Percentiles rank a stretch among this genome's conserved stretches.
phyloP scores from a whole-genome alignment of 495 filamentous ascomycete species.

The Aspergillus diversus region DNA sequence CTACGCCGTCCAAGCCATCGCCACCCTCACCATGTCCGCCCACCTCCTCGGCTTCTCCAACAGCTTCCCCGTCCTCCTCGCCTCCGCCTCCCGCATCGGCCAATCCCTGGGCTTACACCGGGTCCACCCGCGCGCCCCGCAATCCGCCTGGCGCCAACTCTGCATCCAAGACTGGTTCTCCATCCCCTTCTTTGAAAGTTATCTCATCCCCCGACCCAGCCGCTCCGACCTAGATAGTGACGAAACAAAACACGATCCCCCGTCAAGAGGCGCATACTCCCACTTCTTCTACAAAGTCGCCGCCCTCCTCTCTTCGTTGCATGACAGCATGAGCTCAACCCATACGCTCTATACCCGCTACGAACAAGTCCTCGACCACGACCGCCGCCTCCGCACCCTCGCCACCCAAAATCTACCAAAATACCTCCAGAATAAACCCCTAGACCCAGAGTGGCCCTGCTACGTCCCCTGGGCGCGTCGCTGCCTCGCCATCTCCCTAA shows the following conservation, averaged over 20 bases:
- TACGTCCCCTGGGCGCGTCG: constrained; percentile 43
- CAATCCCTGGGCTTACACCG: constrained; percentile 35
- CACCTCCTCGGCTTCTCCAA: constrained; percentile 48
- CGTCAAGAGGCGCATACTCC: constrained; percentile 35
- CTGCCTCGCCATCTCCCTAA: constrained; percentile 38
- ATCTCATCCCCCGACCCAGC: constrained; percentile 39
- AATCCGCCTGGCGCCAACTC: constrained; percentile 43
- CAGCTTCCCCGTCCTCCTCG: constrained; percentile 37
- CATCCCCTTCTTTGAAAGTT: constrained; percentile 46
- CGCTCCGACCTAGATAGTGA: constrained; percentile 36
- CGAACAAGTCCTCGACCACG: constrained; percentile 43
- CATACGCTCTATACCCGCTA: constrained; percentile 40
- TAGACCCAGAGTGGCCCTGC: constrained; percentile 41
- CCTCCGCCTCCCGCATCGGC: constrained; percentile 38
- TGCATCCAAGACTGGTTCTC: constrained; percentile 51
- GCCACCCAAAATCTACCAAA: constrained; percentile 31
- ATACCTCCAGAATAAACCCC: constrained; percentile 32
- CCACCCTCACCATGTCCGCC: constrained; percentile 44
- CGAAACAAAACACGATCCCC: constrained; percentile 31
- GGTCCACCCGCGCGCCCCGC: constrained; percentile 26
- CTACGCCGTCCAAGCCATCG: constrained; percentile 41
- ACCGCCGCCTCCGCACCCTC: constrained; percentile 37
- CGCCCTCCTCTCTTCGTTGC: constrained; percentile 38
- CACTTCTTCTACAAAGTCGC: constrained; percentile 43
- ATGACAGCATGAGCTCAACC: constrained; percentile 37